Percentiles rank a stretch among this genome's conserved stretches.
phyloP scores from a whole-genome alignment of 371 early-diverging fungal species.

The Mucor sp. region DNA sequence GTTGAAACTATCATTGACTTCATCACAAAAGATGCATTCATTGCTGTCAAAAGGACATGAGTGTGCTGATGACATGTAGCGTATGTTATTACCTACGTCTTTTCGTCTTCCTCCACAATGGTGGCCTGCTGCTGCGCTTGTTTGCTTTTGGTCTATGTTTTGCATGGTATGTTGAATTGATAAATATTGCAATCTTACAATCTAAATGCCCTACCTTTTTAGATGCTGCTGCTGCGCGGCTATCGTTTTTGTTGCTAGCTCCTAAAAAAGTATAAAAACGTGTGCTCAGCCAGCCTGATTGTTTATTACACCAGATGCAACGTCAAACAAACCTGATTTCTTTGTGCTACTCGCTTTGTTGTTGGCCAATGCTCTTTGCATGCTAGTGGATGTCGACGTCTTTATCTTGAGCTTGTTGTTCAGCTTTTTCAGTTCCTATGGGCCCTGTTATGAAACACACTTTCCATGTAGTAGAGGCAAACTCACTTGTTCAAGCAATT shows the following conservation, averaged over 20 bases:
- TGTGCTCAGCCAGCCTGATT: background rate
- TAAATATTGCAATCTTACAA: background rate
- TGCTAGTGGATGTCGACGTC: constrained; percentile 14
- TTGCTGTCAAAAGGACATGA: background rate
- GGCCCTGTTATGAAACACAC: background rate
- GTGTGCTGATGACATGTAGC: background rate
- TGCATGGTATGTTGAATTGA: background rate
- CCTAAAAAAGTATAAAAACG: background rate
- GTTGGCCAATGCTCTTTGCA: constrained; percentile 36
- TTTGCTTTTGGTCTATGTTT: constrained; percentile 6
- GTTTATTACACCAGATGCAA: background rate
- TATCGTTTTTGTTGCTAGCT: background rate
- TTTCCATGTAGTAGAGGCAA: background rate
- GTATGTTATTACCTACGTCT: background rate
- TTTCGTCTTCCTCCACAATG: background rate
- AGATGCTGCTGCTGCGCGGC: background rate
- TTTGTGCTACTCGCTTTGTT: constrained; percentile 8
- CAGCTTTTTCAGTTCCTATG: constrained; percentile 15
- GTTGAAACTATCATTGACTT: constrained; percentile 65
- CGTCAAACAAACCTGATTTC: constrained; percentile 1
- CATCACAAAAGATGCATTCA: constrained; percentile 80
- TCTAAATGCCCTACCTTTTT: constrained; percentile 1
- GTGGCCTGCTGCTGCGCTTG: background rate
- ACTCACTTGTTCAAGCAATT: constrained; percentile 9
- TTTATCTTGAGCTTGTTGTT: constrained; percentile 8